Evolutionary conservation across 495 filamentous ascomycete species (phyloP).

Genomic region (Trichoderma erinaceum): DNA sequence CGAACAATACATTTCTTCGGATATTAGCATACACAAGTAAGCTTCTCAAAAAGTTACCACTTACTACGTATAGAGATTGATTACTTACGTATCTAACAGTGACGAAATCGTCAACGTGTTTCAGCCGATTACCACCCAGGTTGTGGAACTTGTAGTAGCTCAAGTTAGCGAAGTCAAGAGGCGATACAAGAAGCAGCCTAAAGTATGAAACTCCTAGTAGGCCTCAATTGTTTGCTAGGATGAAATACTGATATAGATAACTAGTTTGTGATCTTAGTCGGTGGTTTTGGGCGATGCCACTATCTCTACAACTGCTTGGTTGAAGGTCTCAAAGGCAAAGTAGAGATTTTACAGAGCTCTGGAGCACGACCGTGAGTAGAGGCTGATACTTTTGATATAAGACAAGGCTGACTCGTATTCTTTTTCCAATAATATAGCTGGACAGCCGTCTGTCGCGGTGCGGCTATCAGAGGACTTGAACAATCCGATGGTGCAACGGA

Average conservation of each 20-base stretch:
- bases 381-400: neutral
- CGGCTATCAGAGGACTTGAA: constrained; percentile 6
- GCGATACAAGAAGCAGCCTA: constrained; percentile 6
- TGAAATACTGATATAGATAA: neutral
- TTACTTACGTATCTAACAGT: neutral
- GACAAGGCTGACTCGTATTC: neutral
- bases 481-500: neutral
- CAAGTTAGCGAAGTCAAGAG: neutral
- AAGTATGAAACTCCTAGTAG: neutral
- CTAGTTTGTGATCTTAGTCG: constrained; percentile 12
- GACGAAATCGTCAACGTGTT: neutral
- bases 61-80: neutral
- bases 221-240: neutral
- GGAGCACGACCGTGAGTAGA: constrained; percentile 10
- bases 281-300: constrained; percentile 8
- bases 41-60: neutral
- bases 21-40: neutral
- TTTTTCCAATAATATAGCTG: neutral
- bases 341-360: constrained; percentile 8
- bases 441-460: constrained; percentile 15
- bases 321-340: neutral
- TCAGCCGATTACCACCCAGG: neutral
- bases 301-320: neutral
- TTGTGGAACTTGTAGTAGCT: constrained; percentile 1
- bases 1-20: neutral